These are phyloP conservation scores for Pistacia atlantica DNA, from an alignment of 345 rosid species.

Conservation along the genomic window DNA sequence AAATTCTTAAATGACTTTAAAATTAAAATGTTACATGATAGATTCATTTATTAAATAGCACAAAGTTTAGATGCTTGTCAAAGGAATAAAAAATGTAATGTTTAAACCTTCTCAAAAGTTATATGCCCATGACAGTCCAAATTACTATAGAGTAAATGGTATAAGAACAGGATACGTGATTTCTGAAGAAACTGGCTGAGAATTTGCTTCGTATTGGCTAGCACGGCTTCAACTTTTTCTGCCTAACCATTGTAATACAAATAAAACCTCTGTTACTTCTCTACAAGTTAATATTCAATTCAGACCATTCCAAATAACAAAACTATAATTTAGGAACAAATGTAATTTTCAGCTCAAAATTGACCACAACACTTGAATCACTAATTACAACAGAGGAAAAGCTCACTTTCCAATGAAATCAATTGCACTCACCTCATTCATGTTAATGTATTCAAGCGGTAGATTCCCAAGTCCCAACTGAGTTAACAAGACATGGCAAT, in stretches of 20 bases:
- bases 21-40: background rate
- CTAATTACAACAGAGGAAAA: background rate
- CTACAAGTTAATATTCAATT: background rate
- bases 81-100: background rate
- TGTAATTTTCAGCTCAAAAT: background rate
- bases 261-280: slow-evolving; percentile 21
- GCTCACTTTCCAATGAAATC: background rate
- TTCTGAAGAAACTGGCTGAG: slow-evolving; percentile 84
- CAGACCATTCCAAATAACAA: background rate
- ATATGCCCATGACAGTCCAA: background rate
- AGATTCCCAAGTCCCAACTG: slow-evolving; percentile 4
- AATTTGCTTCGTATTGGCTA: slow-evolving; percentile 94
- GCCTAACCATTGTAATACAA: slow-evolving; percentile 44
- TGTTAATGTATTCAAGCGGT: slow-evolving; percentile 78
- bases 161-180: slow-evolving; percentile 66
- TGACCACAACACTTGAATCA: background rate
- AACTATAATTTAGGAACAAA: slow-evolving; percentile 7
- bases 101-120: background rate
- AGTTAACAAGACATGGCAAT: too few relatives aligned
- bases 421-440: slow-evolving; percentile 65
- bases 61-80: background rate
- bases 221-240: slow-evolving; percentile 89
- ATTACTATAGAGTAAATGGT: background rate
- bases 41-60: background rate
- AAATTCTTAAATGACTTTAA: background rate